Base-by-base conservation (phyloP, 768 basidiomycete species). In the Tricholoma hemisulphureum region DNA sequence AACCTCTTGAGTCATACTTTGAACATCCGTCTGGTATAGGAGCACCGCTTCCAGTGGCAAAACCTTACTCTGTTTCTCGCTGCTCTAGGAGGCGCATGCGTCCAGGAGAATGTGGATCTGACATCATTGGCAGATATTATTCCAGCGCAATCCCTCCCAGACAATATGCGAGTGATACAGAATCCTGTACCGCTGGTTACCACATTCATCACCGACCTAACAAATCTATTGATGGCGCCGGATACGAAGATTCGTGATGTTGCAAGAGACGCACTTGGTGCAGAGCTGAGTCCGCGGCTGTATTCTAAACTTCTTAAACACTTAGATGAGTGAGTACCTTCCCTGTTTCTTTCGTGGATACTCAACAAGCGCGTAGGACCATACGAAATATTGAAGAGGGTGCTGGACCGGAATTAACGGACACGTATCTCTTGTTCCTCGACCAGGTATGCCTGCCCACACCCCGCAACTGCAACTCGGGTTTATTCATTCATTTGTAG, bases 21-120 rank as follows among this genome's bases (percentile, higher is more conserved):
- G 32, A 23, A 29, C 45, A 56, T 21, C 59, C 58, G 57, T 59
- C 24, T 34, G 26, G 24, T 8, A 4, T 60, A 93, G 90, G 90
- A 92, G 18, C 80, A 84, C 62, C 82, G 86, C 39, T 82, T 79
- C 34, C 89, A 93, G 62, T 97, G 94, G 93, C 87, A 91, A 64
- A 93, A 95, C 66, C 74, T 93, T 11, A 87, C 89, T 0, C 73
- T 93, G 21, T 91, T 89, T 71, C 75, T 95, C 35, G 84, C 90
- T 3, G 83, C 89, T 0, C 79, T 87, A n/a, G 85, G 86, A 34
- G 88, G 88, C 4, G 75, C 83, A 6, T 88, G 88, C 59, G 73
- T 84, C 18, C 73, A 77, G 37, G 83, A 88, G 14, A 73, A 77
- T 43, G 77, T 80, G 29, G 76, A 85, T 39, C 70, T 80, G 31